Evolutionary conservation across 805 yeast genomes (phyloP), one percentile per base, ranked within the genome.

Genomic region (Candida easanensis): DNA sequence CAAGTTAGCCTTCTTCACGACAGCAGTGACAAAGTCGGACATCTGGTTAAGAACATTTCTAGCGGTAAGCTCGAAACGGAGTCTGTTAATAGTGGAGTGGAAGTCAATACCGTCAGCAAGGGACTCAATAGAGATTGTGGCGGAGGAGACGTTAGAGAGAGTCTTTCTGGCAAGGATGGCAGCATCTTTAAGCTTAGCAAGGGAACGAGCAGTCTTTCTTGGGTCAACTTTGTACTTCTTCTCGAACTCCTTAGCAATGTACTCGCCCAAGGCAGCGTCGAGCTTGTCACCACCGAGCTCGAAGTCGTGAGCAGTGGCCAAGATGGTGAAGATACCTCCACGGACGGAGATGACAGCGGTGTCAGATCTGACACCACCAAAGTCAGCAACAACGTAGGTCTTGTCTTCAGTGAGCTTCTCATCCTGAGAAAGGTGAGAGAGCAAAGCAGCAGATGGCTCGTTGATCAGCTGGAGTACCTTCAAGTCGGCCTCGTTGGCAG

Each of bases 331-430:
- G 54, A 93, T 79, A 59, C 99, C 99, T 51, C 96, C 96, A 73
- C 97, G 82, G 41, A 84, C 86, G 32, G 97, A 82, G 57, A 93
- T 72, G 39, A 93, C 90, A 46, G 98, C 96, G 49, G 90, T 97
- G 63, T 93, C 98, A 33, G 96, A 83, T 69, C 98, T 79, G 56
- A 89, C 76, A 62, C 96, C 97, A 65, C 99, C 99, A 59, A 93
- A 87, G 68, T 93, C 99, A 42, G 95, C 95, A 54, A 93, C 97
- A 38, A 88, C 95, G 60, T 82, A 82, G 47, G 87, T 67, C 72
- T 84, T 84, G 68, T 88, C 95, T 53, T 79, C 68, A 43, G 50
- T 46, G 26, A 61, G 49, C 39, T 58, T 54, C 44, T 57, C 52
- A 33, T 67, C 76, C 43, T 72, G 64, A 28, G 69, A 60, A 32